Percentiles rank a stretch among this genome's conserved stretches.
Conservation (phyloP, 176 grass and related monocot genomes). For the Elaeis guineensis region DNA sequence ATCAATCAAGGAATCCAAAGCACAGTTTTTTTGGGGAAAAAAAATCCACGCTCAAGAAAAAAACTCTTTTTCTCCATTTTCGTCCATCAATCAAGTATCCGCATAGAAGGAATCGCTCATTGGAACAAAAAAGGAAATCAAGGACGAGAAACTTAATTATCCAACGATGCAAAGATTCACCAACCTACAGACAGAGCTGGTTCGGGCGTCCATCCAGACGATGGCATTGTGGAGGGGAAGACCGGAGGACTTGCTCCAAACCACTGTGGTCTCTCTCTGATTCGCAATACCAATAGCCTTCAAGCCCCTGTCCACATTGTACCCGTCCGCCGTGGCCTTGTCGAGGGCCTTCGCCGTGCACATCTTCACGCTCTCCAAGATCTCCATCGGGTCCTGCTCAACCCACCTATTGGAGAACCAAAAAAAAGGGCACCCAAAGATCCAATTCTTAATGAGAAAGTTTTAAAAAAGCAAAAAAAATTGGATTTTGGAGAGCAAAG, state of each 20-base stretch:
- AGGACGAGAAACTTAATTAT: no score
- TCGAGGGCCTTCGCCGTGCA: slow-evolving; percentile 55
- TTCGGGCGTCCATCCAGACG: slow-evolving; percentile 97
- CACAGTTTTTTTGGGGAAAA: neutral
- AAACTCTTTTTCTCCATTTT: no score
- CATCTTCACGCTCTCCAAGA: slow-evolving; percentile 54
- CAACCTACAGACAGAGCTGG: slow-evolving; percentile 73
- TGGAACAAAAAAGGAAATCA: no score
- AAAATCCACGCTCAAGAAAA: neutral
- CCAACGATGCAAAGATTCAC: no score
- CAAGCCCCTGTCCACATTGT: slow-evolving; percentile 47
- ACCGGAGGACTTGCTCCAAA: slow-evolving; percentile 89
- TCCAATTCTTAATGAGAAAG: neutral
- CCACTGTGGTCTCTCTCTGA: slow-evolving; percentile 84
- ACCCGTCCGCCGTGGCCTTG: slow-evolving; percentile 46
- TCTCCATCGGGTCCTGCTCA: slow-evolving; percentile 94
- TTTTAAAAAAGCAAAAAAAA: no score
- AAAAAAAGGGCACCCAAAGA: neutral
- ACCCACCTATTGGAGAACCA: slow-evolving; percentile 44
- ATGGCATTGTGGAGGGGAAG: slow-evolving; percentile 77
- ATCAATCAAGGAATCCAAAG: neutral
- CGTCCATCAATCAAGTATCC: no score
- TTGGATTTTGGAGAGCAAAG: no score
- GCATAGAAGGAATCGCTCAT: no score
- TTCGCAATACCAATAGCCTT: slow-evolving; percentile 83